Percentiles rank a stretch among this genome's conserved stretches.
phyloP scores from a whole-genome alignment of 768 basidiomycete species.

The Mycena vulgaris region DNA sequence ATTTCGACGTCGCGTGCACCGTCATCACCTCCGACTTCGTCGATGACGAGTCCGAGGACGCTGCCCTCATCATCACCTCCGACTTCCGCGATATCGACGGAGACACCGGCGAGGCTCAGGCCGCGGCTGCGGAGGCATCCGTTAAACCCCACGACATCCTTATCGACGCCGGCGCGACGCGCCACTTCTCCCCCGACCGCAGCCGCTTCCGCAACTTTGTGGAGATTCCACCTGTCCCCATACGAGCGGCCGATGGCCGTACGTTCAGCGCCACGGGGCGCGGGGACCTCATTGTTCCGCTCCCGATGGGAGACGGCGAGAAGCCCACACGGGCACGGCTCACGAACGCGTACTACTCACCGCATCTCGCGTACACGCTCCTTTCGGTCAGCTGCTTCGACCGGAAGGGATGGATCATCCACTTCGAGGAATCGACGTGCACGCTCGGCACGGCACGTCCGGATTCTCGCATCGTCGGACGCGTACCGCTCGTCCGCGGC shows the following conservation, averaged over 20 bases:
- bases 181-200: conserved; percentile 29
- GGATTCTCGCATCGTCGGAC: conserved; percentile 33
- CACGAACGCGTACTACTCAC: conserved; percentile 19
- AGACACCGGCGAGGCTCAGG: not conserved
- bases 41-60: not conserved
- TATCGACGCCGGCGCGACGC: conserved; percentile 18
- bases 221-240: conserved; percentile 13
- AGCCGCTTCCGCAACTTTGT: conserved; percentile 9
- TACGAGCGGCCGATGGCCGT: conserved; percentile 22
- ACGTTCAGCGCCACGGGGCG: conserved; percentile 13
- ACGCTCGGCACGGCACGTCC: conserved; percentile 18
- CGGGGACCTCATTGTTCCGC: conserved; percentile 1
- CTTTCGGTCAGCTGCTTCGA: conserved; percentile 21
- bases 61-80: conserved; percentile 3
- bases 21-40: not conserved
- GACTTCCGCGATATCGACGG: not conserved
- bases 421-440: conserved; percentile 25
- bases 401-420: conserved; percentile 23
- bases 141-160: conserved; percentile 10
- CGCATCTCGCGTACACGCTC: conserved; percentile 13
- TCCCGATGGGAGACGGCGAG: conserved; percentile 24
- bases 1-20: not conserved
- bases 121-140: not conserved
- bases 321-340: conserved; percentile 6
- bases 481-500: conserved; percentile 42